Conservation (phyloP, 139 green algal genomes). For the Coccomyxa sp. region DNA sequence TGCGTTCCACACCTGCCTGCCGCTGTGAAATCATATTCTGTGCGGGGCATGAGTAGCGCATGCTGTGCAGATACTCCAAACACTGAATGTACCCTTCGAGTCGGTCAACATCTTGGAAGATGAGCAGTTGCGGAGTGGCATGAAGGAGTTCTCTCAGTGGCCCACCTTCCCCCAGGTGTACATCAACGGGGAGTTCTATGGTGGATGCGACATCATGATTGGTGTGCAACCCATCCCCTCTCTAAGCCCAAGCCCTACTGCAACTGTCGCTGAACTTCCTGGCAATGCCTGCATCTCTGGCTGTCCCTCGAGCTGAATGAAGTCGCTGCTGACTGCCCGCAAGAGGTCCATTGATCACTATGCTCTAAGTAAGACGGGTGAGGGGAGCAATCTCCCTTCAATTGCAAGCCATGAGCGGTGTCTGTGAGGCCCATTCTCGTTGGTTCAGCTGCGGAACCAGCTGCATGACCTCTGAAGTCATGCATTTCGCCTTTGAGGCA, state of each 20-base stretch:
- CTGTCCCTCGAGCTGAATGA: neutral
- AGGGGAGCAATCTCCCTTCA: no score
- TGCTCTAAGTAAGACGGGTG: no score
- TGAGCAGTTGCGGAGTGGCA: conserved; percentile 74
- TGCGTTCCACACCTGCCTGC: no score
- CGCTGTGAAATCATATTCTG: no score
- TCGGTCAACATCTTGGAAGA: conserved; percentile 95
- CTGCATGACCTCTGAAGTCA: neutral
- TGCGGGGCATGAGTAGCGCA: neutral
- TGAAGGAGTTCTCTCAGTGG: conserved; percentile 81
- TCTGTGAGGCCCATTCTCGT: neutral
- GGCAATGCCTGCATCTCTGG: neutral
- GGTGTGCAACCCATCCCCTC: conserved; percentile 33
- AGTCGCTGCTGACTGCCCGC: neutral
- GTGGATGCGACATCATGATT: conserved; percentile 97
- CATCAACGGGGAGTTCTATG: conserved; percentile 90
- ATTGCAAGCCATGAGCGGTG: no score
- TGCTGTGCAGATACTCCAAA: conserved; percentile 74
- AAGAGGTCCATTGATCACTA: no score
- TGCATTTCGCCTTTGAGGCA: no score
- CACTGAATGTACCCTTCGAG: conserved; percentile 62
- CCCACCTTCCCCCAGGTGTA: conserved; percentile 92
- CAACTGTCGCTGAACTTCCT: neutral
- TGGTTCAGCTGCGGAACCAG: neutral
- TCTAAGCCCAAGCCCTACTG: neutral